These are phyloP conservation scores for Hypoxylon sp. DNA, from an alignment of 2,329 filamentous ascomycete genomes.

Conservation along the genomic window DNA sequence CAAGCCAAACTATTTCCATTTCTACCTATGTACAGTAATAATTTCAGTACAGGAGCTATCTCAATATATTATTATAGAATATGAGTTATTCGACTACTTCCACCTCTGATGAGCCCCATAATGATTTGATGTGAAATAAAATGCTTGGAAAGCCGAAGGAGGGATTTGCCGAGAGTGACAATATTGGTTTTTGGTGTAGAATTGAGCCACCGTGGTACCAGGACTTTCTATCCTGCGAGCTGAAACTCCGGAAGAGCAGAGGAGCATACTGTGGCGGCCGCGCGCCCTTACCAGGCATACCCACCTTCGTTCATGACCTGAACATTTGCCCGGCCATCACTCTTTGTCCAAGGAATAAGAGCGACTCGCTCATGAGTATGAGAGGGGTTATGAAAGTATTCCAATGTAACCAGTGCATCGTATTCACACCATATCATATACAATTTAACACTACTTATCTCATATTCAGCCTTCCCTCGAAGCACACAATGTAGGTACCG, in stretches of 20 bases:
- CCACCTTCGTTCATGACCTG: neutral
- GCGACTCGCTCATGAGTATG: neutral
- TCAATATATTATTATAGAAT: neutral
- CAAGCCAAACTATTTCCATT: neutral
- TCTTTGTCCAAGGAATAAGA: neutral
- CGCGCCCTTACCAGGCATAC: neutral
- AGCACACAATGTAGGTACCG: neutral
- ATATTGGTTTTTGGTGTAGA: too few relatives aligned
- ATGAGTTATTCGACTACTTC: neutral
- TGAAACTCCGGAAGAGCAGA: neutral
- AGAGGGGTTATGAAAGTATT: neutral
- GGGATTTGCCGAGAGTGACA: too few relatives aligned
- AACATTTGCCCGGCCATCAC: neutral
- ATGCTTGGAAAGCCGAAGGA: neutral
- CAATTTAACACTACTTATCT: constrained; percentile 15
- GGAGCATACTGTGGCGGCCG: neutral
- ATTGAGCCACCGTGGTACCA: too few relatives aligned
- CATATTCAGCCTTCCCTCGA: neutral
- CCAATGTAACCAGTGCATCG: neutral
- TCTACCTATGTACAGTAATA: too few relatives aligned
- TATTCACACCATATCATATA: constrained; percentile 7
- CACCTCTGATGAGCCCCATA: neutral
- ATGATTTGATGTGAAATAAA: neutral
- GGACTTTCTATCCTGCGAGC: too few relatives aligned
- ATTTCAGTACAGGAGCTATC: neutral